Conservation (phyloP, 2,329 filamentous ascomycete species). For the Alternaria sp. region DNA sequence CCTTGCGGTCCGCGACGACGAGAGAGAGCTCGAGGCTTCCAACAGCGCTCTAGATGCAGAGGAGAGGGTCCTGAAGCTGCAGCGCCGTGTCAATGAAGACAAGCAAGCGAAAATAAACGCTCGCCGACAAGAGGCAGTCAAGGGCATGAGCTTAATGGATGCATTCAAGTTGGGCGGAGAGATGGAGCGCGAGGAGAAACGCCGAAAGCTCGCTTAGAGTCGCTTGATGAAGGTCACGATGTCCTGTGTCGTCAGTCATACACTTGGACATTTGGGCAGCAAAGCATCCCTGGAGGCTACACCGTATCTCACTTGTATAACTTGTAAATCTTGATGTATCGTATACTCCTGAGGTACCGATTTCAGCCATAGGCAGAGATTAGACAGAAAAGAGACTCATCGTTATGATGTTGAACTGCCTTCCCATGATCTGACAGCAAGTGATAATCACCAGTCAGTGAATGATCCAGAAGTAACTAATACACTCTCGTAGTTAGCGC, state of each 20-base stretch:
- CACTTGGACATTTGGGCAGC: too few species aligned
- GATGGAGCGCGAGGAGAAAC: neutral
- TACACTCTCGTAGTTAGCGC: neutral
- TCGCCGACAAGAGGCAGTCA: neutral
- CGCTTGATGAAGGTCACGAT: neutral
- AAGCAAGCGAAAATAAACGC: neutral
- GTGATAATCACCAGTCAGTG: neutral
- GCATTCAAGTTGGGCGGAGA: neutral
- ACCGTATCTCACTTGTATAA: too few species aligned
- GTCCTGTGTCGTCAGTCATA: too few species aligned
- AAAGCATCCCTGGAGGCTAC: too few species aligned
- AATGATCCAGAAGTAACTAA: neutral
- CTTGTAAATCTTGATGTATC: too few species aligned
- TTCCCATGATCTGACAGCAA: too few species aligned
- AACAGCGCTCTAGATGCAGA: accelerated
- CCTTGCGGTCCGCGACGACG: neutral
- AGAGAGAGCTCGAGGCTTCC: neutral
- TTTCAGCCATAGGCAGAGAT: too few species aligned
- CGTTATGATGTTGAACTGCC: too few species aligned
- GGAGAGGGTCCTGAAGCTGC: too few species aligned
- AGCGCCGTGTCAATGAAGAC: neutral
- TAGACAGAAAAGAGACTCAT: too few species aligned
- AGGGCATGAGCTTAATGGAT: neutral
- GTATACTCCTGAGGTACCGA: too few species aligned
- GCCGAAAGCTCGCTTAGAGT: neutral